These are phyloP conservation scores for Ganoderma multipileum DNA, from an alignment of 1,284 basidiomycete species.

Conservation along the genomic window DNA sequence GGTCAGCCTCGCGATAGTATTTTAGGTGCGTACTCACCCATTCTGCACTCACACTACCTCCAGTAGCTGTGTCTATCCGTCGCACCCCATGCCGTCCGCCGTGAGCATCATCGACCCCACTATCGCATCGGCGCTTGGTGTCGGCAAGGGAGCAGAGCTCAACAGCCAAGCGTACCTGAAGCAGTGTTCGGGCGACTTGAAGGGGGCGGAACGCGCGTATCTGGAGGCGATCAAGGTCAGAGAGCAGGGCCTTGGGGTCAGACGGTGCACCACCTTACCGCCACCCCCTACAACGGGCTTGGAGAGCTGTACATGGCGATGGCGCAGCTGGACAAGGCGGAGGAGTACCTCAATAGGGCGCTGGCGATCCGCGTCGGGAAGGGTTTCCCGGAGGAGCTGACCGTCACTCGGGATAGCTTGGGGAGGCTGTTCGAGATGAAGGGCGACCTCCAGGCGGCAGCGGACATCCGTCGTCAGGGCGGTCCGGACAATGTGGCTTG, in stretches of 20 bases:
- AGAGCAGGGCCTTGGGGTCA: conserved; percentile 32
- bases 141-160: conserved; percentile 28
- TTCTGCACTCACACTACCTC: not conserved
- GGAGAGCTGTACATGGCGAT: conserved; percentile 44
- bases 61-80: not conserved
- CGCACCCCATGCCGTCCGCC: not conserved
- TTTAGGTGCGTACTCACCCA: not conserved
- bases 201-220: conserved; percentile 39
- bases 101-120: conserved; percentile 19
- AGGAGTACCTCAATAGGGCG: conserved; percentile 40
- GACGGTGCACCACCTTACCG: conserved; percentile 31
- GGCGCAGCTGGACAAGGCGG: conserved; percentile 41
- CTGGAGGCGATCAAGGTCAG: conserved; percentile 40
- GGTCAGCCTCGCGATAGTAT: not conserved
- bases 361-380: conserved; percentile 35
- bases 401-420: conserved; percentile 45
- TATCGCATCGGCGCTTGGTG: conserved; percentile 10
- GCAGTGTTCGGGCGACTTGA: conserved; percentile 35
- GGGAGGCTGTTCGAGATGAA: conserved; percentile 42
- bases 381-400: conserved; percentile 37
- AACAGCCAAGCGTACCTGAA: conserved; percentile 34
- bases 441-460: conserved; percentile 38
- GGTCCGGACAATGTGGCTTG: conserved; percentile 39
- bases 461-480: conserved; percentile 35
- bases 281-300: conserved; percentile 41